phyloP scores from a whole-genome alignment of 257 asterid species.

The Catharanthus roseus region DNA sequence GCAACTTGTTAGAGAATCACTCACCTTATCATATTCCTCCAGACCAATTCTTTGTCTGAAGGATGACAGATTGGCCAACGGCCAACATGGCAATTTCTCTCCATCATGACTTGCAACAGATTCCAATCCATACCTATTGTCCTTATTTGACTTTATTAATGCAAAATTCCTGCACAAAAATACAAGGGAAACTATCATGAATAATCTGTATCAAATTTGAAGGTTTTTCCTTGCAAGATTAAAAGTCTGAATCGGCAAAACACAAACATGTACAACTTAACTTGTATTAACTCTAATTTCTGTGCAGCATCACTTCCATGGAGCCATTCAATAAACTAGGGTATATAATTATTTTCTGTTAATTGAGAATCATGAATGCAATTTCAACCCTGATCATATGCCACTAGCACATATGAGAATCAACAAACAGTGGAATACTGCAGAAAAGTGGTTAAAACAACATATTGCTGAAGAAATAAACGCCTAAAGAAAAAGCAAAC shows the following conservation, averaged over 20 bases:
- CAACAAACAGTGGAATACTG: background rate
- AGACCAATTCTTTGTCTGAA: constrained; percentile 57
- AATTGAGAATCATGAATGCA: background rate
- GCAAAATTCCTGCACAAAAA: constrained; percentile 58
- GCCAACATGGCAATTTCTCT: constrained; percentile 70
- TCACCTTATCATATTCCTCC: constrained; percentile 68
- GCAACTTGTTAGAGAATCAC: constrained; percentile 20
- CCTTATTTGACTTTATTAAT: constrained; percentile 76
- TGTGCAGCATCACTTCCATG: background rate
- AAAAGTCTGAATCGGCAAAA: background rate
- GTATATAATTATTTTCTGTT: too few species aligned
- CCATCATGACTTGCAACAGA: constrained; percentile 88
- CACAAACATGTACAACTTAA: background rate
- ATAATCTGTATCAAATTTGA: background rate
- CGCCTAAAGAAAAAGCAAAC: background rate
- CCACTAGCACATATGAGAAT: background rate
- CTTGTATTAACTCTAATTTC: background rate
- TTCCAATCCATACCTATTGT: constrained; percentile 65
- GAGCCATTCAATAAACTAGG: background rate
- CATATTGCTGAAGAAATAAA: background rate
- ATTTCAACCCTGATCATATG: background rate
- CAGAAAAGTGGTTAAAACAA: background rate
- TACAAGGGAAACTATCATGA: background rate
- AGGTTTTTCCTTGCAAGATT: background rate
- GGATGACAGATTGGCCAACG: constrained; percentile 63